phyloP scores from a whole-genome alignment of 2,329 filamentous ascomycete genomes.

The Arthrinium phaeospermum region DNA sequence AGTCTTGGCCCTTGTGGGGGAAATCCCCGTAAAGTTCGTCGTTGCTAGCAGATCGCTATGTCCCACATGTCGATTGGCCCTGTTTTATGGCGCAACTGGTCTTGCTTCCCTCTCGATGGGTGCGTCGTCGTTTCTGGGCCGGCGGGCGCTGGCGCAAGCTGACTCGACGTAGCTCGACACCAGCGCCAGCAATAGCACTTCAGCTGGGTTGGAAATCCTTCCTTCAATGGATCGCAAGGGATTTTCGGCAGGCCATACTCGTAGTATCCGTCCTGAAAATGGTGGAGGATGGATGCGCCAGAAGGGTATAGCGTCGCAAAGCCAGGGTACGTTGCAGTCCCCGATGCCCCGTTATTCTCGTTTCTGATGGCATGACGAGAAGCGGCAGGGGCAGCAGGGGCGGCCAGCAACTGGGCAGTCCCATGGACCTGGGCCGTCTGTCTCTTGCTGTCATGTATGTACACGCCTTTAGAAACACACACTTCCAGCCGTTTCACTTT shows the following conservation, averaged over 20 bases:
- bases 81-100: background rate
- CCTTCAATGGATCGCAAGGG: no score
- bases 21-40: background rate
- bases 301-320: conserved; percentile 5
- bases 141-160: background rate
- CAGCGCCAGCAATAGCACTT: background rate
- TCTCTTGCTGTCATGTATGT: background rate
- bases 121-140: no score
- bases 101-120: background rate
- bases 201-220: background rate
- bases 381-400: background rate
- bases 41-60: conserved; percentile 10
- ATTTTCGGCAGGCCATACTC: background rate
- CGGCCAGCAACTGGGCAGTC: background rate
- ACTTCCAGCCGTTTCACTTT: background rate
- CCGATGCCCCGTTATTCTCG: background rate
- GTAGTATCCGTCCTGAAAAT: background rate
- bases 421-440: background rate
- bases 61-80: conserved; percentile 11
- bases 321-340: background rate
- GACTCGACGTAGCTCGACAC: background rate
- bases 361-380: background rate
- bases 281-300: background rate
- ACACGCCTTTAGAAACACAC: background rate
- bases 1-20: conserved; percentile 10